A percentile compares a stretch with the other conserved stretches of the same genome.
Evolutionary conservation across 306 rosid species (phyloP).

Genomic region (Vicia villosa): DNA sequence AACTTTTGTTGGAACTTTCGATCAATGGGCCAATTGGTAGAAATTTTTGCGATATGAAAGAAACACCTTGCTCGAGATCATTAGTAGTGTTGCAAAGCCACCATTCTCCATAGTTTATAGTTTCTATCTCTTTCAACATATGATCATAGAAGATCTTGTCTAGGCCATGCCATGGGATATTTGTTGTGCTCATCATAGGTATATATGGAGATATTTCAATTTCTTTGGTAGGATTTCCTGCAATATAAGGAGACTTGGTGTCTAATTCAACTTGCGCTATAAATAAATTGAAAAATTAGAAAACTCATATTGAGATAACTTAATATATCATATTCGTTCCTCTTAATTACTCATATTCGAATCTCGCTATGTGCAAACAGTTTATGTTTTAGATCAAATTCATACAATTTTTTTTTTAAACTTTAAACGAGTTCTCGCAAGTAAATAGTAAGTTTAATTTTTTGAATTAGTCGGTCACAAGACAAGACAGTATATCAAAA

Average conservation of each 20-base stretch:
- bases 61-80: conserved; percentile 37
- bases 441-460: no score
- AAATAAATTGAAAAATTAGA: background rate
- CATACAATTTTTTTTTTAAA: no score
- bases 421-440: no score
- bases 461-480: no score
- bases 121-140: conserved; percentile 17
- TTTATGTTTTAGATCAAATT: no score
- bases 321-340: no score
- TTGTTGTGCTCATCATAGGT: conserved; percentile 21
- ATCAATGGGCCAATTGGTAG: conserved; percentile 45
- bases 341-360: no score
- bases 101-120: conserved; percentile 32
- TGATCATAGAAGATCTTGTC: background rate
- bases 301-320: no score
- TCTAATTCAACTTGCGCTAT: background rate
- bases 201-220: conserved; percentile 34
- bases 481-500: no score
- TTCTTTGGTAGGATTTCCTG: conserved; percentile 36
- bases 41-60: conserved; percentile 36
- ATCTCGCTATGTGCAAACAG: no score
- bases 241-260: background rate
- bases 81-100: conserved; percentile 43
- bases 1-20: background rate
- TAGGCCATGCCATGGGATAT: conserved; percentile 30